A percentile compares a stretch with the other conserved stretches of the same genome.
phyloP scores from a whole-genome alignment of 805 yeast species.

The Starmerella etchellsii region DNA sequence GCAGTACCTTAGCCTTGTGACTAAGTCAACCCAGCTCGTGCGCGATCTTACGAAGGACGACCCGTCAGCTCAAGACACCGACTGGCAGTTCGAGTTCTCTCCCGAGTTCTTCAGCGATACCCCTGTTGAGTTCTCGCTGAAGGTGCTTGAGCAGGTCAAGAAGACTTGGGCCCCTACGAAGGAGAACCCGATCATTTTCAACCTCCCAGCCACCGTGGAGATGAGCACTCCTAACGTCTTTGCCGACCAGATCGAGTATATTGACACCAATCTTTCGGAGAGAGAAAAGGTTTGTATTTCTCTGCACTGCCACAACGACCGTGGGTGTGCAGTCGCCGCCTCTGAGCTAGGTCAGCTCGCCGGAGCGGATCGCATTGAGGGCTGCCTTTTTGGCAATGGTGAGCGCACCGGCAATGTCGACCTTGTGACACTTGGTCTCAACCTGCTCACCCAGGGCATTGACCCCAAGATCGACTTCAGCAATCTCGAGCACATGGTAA shows the following conservation, averaged over 20 bases:
- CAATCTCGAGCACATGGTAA: slow-evolving; percentile 51
- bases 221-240: slow-evolving; percentile 68
- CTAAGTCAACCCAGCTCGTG: slow-evolving; percentile 48
- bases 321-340: slow-evolving; percentile 85
- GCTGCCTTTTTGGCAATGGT: slow-evolving; percentile 75
- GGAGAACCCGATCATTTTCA: slow-evolving; percentile 60
- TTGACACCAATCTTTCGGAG: slow-evolving; percentile 44
- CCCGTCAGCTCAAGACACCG: slow-evolving; percentile 33
- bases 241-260: slow-evolving; percentile 76
- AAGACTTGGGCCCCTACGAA: slow-evolving; percentile 58
- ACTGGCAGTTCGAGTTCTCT: slow-evolving; percentile 66
- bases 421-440: slow-evolving; percentile 62
- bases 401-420: slow-evolving; percentile 84
- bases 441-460: slow-evolving; percentile 68
- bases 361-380: slow-evolving; percentile 82
- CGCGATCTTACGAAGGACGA: slow-evolving; percentile 53
- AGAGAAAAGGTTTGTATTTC: slow-evolving; percentile 64
- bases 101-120: slow-evolving; percentile 74
- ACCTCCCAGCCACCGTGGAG: slow-evolving; percentile 77
- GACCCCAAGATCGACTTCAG: slow-evolving; percentile 59
- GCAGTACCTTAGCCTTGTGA: slow-evolving; percentile 49
- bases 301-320: slow-evolving; percentile 71
- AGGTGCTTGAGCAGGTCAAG: slow-evolving; percentile 64
- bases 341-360: slow-evolving; percentile 71
- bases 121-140: slow-evolving; percentile 46